Evolutionary conservation across 306 rosid genomes (phyloP).

Genomic region (Castanea sativa): DNA sequence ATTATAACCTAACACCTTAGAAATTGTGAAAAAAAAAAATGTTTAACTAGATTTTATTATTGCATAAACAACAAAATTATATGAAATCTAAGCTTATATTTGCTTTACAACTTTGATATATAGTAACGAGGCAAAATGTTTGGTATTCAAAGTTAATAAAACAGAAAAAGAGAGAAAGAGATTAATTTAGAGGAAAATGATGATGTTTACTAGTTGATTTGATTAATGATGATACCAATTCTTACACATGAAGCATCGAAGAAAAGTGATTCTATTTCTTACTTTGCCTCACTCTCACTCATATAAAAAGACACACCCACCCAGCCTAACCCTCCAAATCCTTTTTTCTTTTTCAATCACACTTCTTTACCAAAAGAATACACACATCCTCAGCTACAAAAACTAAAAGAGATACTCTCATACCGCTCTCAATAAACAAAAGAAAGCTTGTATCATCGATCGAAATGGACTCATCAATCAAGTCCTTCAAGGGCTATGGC

Average conservation of each 20-base stretch:
- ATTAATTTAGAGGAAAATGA: too few relatives aligned
- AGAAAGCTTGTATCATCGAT: neutral
- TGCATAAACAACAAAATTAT: too few relatives aligned
- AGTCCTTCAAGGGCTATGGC: constrained; percentile 88
- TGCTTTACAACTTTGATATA: too few relatives aligned
- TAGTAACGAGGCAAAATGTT: too few relatives aligned
- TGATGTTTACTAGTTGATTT: neutral
- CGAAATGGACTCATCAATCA: constrained; percentile 55
- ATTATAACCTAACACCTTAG: too few relatives aligned
- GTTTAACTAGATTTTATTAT: too few relatives aligned
- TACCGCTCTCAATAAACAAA: neutral
- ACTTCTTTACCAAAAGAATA: too few relatives aligned
- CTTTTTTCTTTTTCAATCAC: neutral
- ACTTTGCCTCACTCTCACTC: neutral
- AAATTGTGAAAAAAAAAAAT: too few relatives aligned
- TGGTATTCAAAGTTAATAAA: too few relatives aligned
- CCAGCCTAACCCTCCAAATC: neutral
- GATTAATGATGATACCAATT: neutral
- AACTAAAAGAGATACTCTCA: neutral
- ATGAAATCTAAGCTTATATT: too few relatives aligned
- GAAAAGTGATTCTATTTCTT: neutral
- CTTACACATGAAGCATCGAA: constrained; percentile 1
- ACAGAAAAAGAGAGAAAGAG: too few relatives aligned
- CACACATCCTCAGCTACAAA: neutral
- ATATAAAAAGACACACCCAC: neutral